These are phyloP conservation scores for Mycena amicta DNA, from an alignment of 768 basidiomycete species.

Conservation along the genomic window DNA sequence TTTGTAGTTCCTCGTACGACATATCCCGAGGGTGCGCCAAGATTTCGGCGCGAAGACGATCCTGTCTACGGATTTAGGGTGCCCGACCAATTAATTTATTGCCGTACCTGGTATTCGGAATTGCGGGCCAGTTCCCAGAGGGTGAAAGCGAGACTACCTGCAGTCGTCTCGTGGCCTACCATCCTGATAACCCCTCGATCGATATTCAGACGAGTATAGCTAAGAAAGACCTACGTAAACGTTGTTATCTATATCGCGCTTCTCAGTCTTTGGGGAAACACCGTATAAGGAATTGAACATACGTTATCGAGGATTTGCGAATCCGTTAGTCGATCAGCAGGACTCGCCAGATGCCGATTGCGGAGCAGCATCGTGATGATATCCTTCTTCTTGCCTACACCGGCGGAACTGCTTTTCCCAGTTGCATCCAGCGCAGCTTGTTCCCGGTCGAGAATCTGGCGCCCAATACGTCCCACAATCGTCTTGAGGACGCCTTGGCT, in stretches of 20 bases:
- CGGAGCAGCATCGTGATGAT: constrained; percentile 30
- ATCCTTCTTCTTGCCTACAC: constrained; percentile 17
- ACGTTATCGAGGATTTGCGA: constrained; percentile 33
- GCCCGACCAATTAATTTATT: background rate
- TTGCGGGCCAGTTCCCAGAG: constrained; percentile 42
- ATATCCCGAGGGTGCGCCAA: constrained; percentile 31
- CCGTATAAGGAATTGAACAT: too few species aligned
- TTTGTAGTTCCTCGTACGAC: constrained; percentile 39
- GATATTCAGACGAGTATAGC: too few species aligned
- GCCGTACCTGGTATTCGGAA: constrained; percentile 33
- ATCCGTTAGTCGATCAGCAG: constrained; percentile 15
- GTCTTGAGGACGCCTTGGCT: constrained; percentile 29
- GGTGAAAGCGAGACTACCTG: constrained; percentile 37
- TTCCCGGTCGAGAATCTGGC: constrained; percentile 25
- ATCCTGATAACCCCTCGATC: too few species aligned
- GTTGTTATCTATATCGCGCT: constrained; percentile 25
- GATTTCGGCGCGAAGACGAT: constrained; percentile 42
- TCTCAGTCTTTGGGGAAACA: too few species aligned
- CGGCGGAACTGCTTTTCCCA: background rate
- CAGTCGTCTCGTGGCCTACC: constrained; percentile 47
- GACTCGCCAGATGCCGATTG: constrained; percentile 9
- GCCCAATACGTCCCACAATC: constrained; percentile 27
- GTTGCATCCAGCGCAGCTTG: constrained; percentile 2
- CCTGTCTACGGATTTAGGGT: constrained; percentile 17
- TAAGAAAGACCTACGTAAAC: constrained; percentile 19